phyloP scores from a whole-genome alignment of 1,139 yeast species.

The Nakaseomyces bracarensis region DNA sequence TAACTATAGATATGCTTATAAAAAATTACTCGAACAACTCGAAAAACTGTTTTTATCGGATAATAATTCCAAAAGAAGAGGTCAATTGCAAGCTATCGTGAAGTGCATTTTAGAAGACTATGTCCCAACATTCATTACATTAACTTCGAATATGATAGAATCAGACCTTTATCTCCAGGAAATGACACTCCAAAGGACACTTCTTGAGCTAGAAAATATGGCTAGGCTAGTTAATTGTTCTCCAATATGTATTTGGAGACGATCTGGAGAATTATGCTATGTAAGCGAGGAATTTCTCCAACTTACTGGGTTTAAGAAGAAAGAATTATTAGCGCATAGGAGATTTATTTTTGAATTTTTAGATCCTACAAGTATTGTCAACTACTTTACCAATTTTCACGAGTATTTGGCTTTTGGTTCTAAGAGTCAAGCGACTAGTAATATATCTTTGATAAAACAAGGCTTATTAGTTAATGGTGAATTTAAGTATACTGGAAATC shows the following conservation, averaged over 20 bases:
- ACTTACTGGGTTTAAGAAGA: slow-evolving; percentile 43
- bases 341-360: slow-evolving; percentile 76
- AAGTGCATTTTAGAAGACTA: slow-evolving; percentile 57
- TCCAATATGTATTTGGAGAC: slow-evolving; percentile 70
- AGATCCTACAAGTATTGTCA: slow-evolving; percentile 76
- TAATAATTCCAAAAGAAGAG: slow-evolving; percentile 30
- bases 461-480: background rate
- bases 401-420: slow-evolving; percentile 76
- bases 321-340: slow-evolving; percentile 29
- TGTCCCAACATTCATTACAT: slow-evolving; percentile 65
- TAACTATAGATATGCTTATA: slow-evolving; percentile 62
- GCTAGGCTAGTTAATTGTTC: slow-evolving; percentile 44
- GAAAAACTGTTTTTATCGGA: slow-evolving; percentile 39
- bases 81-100: slow-evolving; percentile 47
- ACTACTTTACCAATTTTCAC: slow-evolving; percentile 72
- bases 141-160: slow-evolving; percentile 59
- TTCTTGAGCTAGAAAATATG: slow-evolving; percentile 53
- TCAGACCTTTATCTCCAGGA: slow-evolving; percentile 60
- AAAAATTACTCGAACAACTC: slow-evolving; percentile 48
- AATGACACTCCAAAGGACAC: slow-evolving; percentile 58
- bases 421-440: slow-evolving; percentile 10
- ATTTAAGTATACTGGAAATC: background rate
- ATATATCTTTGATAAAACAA: slow-evolving; percentile 10
- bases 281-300: slow-evolving; percentile 60
- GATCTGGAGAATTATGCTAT: slow-evolving; percentile 70